Evolutionary conservation across 2,329 filamentous ascomycete species (phyloP), one percentile per base, ranked within the genome.

Genomic region (Alternaria alternata): DNA sequence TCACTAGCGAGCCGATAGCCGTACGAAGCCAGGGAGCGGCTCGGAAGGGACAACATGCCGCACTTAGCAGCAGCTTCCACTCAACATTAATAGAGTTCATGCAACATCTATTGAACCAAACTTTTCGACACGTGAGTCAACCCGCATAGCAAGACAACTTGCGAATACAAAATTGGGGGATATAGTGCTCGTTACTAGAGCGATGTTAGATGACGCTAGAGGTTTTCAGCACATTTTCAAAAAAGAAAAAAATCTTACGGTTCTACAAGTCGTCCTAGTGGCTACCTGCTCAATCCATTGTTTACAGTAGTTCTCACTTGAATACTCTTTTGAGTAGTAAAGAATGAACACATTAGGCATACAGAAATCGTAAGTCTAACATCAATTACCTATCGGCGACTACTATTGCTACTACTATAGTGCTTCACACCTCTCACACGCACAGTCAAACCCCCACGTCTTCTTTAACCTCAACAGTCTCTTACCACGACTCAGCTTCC

Each of bases 381-480:
- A 9, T 39, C n/a, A 18, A 39, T 8, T 28, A 16, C 9, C 24
- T 26, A 26, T 5, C 24, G 36, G 14, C 24, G 28, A 26, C 51
- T n/a, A 34, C 39, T 26, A 38, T 14, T 16, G 4, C 22, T 49
- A 30, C 57, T 55, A 60, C 57, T 55, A 62, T 48, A 59, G 14
- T 26, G 26, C 66, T 41, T 69, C 66, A 68, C 82, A 84, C 51
- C 75, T 73, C 52, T 63, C 67, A 69, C 82, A 84, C 42, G 52
- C 70, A 70, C 82, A 84, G 7, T 77, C 73, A 70, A 84, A 84
- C 0, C 78, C 81, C 82, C 82, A 84, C 36, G 76, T 78, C 51
- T 73, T 68, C 59, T 68, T 73, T 68, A 83, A 66, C 46, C 72
- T 72, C 57, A 61, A 54, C 69, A 78, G 78, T 57, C 82, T 72